Evolutionary conservation across 192 early-diverging fungal genomes (phyloP).

Genomic region (Entomortierella parvispora): DNA sequence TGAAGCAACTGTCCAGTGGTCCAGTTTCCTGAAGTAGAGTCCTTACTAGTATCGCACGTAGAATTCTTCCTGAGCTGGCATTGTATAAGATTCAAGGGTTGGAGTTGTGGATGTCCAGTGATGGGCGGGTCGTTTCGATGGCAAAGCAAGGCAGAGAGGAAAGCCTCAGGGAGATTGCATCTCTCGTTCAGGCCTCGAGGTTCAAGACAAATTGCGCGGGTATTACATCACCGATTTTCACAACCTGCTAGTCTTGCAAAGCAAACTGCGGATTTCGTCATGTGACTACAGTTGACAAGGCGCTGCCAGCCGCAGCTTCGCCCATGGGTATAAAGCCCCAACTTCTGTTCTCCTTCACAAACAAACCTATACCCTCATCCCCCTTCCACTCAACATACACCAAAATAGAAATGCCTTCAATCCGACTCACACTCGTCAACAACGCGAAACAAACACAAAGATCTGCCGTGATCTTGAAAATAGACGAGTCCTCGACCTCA

Average conservation of each 20-base stretch:
- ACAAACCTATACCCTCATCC: background rate
- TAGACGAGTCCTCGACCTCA: slow-evolving; percentile 6
- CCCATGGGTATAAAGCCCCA: too few relatives aligned
- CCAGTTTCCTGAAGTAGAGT: background rate
- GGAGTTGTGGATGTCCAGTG: background rate
- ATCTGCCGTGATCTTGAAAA: slow-evolving; percentile 55
- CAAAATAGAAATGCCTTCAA: slow-evolving; percentile 39
- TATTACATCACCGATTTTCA: too few relatives aligned
- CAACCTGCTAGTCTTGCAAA: too few relatives aligned
- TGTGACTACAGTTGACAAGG: too few relatives aligned
- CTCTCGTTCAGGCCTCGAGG: too few relatives aligned
- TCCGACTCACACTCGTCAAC: slow-evolving; percentile 61
- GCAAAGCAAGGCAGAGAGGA: too few relatives aligned
- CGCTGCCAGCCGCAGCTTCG: too few relatives aligned
- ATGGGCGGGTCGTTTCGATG: background rate
- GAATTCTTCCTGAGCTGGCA: slow-evolving; percentile 55
- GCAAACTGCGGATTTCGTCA: too few relatives aligned
- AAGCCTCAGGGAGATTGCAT: too few relatives aligned
- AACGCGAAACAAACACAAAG: slow-evolving; percentile 58
- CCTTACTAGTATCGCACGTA: slow-evolving; percentile 54
- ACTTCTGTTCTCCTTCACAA: too few relatives aligned
- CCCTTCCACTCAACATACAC: background rate
- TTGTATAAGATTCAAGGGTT: slow-evolving; percentile 1
- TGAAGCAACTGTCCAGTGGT: too few relatives aligned
- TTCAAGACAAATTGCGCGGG: too few relatives aligned